Evolutionary conservation across 352 stramenopile species (phyloP), one percentile per base, ranked within the genome.

Genomic region (Pythium periplocum): DNA sequence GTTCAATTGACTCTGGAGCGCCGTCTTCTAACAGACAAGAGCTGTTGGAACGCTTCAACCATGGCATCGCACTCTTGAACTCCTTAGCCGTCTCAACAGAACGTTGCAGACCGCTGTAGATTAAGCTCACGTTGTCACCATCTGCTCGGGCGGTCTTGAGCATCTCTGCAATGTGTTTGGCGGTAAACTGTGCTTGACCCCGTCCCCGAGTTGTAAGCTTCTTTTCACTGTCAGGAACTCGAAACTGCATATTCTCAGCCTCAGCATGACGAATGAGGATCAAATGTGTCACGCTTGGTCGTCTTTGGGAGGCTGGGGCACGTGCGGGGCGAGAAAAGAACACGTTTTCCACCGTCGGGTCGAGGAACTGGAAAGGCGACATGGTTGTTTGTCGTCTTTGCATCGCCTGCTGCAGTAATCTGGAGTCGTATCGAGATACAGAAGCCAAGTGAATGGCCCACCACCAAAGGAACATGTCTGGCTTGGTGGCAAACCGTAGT

Each of bases 191-290:
- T 0, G 80, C 80, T 39, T 90, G 77, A 39, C 84, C 68, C 41
- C 75, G 66, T 26, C 83, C 80, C 5, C 73, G 68, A 26, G 68
- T 59, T 3, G 83, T 91, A 30, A 93, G 62, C 42, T 64, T 71
- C 55, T 93, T 93, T 45, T 93, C 80, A 30, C 68, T 68, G 52
- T 93, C 83, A 11, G 65, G 67, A 2, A 90, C 78, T 26, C 76
- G 64, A 43, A 93, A 93, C 46, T 91, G 81, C n/a, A 91, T 90
- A 58, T 93, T 93, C 51, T 91, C 73, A 0, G 78, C 75, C 57
- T 93, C 83, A 34, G 68, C 83, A 35, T 93, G 83, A 7, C 83
- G 80, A 45, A 93, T 65, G 33, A 93, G 77, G 34, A 91, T 67
- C 30, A 91, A 34, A 43, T 86, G 81, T 7, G 75, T 80, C 11